Evolutionary conservation across 345 rosid genomes (phyloP), one percentile per base, ranked within the genome.

Genomic region (Carallia brachiata): DNA sequence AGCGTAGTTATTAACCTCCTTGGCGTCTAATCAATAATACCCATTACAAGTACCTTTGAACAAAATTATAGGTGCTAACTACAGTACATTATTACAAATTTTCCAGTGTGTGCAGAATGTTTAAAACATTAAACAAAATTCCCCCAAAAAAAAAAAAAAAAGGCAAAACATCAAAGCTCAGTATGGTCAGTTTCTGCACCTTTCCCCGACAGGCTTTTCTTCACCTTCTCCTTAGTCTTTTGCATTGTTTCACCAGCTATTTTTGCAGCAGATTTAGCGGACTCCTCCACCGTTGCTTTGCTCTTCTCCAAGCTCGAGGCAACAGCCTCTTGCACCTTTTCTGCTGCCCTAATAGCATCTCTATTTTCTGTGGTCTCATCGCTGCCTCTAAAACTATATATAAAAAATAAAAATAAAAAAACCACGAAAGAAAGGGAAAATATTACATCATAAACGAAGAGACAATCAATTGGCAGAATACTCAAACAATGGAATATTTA

Each of bases 281-380:
- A 56, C 23, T 50, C 54, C 13, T 69, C 70, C 54, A 75, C 52
- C 1, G 70, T 32, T 48, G 52, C 74, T 75, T 75, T 69, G 34
- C 56, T 61, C 56, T 69, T 70, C 54, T 55, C 73, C 65, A 75
- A n/a, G 23, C 78, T 69, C 66, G 15, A 62, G 10, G 47, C 70
- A 6, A 52, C 62, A 12, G 63, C 78, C 62, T 75, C 74, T 64
- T 50, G 52, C 71, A 59, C 47, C 16, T 60, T 68, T 65, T 59
- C 78, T 37, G 61, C 65, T 3, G 40, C 30, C 32, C 52, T 53
- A 4, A 6, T 36, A 12, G 9, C 56, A 1, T 40, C 50, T 16
- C 37, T 40, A 4, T 55, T 18, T 17, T 48, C 77, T 48, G 8
- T 8, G 1, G 10, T 63, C 37, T 39, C 77, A 0, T 30, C 50